Percentiles rank a stretch among this genome's conserved stretches.
Evolutionary conservation across 2,329 filamentous ascomycete genomes (phyloP).

Genomic region (Gyromitra esculenta): DNA sequence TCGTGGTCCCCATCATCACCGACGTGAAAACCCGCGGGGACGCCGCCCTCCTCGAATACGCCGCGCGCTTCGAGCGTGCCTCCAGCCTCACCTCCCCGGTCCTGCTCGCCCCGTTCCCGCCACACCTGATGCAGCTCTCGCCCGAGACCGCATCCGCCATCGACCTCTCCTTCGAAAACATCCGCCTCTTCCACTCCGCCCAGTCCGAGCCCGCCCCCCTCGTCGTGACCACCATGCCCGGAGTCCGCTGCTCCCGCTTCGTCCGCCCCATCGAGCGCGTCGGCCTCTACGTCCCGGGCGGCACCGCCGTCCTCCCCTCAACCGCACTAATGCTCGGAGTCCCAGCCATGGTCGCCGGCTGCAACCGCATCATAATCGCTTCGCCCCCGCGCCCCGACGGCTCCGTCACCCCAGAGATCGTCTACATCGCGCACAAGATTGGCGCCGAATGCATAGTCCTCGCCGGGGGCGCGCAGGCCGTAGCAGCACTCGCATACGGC

Average conservation of each 20-base stretch:
- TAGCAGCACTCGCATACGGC: conserved; percentile 96
- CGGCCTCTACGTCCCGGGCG: conserved; percentile 94
- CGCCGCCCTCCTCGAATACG: conserved; percentile 87
- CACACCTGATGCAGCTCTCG: conserved; percentile 83
- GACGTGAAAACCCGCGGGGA: conserved; percentile 81
- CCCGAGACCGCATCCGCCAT: conserved; percentile 90
- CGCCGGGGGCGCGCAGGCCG: conserved; percentile 92
- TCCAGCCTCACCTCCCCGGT: conserved; percentile 84
- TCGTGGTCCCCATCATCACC: conserved; percentile 90
- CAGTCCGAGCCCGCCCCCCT: conserved; percentile 86
- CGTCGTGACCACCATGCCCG: conserved; percentile 95
- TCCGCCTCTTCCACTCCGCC: conserved; percentile 89
- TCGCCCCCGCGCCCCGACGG: conserved; percentile 90
- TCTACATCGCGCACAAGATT: conserved; percentile 96
- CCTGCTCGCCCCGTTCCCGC: conserved; percentile 85
- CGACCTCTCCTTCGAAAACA: conserved; percentile 92
- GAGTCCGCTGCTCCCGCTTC: conserved; percentile 93
- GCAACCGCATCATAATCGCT: conserved; percentile 91
- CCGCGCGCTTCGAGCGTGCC: conserved; percentile 97
- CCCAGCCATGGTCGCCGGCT: conserved; percentile 95
- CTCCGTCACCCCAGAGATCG: conserved; percentile 92
- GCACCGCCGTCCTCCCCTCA: conserved; percentile 94
- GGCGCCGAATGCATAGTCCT: conserved; percentile 95
- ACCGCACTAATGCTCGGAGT: conserved; percentile 98
- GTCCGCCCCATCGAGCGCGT: conserved; percentile 91